A percentile compares a stretch with the other conserved stretches of the same genome.
Evolutionary conservation across 257 asterid species (phyloP).

Genomic region (Nicotiana tomentosiformis): DNA sequence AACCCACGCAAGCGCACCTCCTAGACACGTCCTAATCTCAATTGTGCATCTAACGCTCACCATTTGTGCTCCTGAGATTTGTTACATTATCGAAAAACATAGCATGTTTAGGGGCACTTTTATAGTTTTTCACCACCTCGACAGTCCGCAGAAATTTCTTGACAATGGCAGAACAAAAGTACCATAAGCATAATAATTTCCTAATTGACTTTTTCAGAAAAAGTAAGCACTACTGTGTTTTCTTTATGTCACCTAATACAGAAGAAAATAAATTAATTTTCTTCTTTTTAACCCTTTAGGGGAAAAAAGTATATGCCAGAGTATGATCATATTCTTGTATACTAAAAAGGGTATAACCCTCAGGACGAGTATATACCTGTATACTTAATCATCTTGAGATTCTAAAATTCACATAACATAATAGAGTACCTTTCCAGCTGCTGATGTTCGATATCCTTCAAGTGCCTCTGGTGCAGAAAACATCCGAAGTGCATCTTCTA

Average conservation of each 20-base stretch:
- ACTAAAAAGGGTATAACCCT: neutral
- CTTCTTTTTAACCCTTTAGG: neutral
- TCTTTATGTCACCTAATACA: neutral
- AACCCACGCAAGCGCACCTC: too few relatives aligned
- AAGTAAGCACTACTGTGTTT: neutral
- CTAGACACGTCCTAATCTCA: too few relatives aligned
- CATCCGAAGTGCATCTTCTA: conserved; percentile 69
- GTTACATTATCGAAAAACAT: too few relatives aligned
- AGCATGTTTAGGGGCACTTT: too few relatives aligned
- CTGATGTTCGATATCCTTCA: conserved; percentile 60
- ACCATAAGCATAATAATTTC: neutral
- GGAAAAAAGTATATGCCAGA: neutral
- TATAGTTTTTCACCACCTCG: too few relatives aligned
- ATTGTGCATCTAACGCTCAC: too few relatives aligned
- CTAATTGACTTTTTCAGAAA: neutral
- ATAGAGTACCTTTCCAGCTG: conserved; percentile 57
- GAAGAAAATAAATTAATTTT: neutral
- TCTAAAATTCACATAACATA: neutral
- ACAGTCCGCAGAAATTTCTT: too few relatives aligned
- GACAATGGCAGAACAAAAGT: neutral
- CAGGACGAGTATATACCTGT: neutral
- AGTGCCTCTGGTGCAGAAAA: conserved; percentile 82
- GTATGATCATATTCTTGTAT: neutral
- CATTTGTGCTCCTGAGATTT: too few relatives aligned
- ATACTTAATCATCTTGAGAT: neutral